Percentiles rank a stretch among this genome's conserved stretches.
phyloP scores from a whole-genome alignment of 495 filamentous ascomycete species.

The Delitschia confertaspora region DNA sequence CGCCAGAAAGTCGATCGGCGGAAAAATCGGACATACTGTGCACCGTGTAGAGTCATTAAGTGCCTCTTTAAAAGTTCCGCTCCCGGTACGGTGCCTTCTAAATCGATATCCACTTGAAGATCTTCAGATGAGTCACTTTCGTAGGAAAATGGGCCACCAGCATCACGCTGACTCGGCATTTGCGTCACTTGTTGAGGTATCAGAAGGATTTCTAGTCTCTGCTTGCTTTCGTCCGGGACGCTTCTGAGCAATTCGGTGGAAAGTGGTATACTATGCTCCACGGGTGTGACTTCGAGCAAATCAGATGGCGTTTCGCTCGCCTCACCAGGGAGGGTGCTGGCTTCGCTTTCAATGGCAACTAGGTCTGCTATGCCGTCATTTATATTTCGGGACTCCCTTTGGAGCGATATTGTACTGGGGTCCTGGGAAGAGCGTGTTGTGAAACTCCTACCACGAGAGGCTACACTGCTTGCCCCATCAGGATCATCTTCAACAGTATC shows the following conservation, averaged over 20 bases:
- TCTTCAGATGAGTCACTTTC: background rate
- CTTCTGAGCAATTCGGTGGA: constrained; percentile 10
- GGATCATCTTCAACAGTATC: constrained; percentile 12
- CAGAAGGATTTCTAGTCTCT: constrained; percentile 14
- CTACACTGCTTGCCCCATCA: constrained; percentile 16
- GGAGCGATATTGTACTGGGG: constrained; percentile 4
- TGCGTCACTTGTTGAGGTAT: too few relatives aligned
- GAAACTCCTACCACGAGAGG: constrained; percentile 14
- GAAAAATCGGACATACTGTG: constrained; percentile 8
- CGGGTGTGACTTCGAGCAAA: background rate
- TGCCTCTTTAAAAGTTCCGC: constrained; percentile 3
- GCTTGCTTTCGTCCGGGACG: constrained; percentile 11
- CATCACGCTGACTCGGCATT: background rate
- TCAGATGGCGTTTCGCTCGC: too few relatives aligned
- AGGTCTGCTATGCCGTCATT: too few relatives aligned
- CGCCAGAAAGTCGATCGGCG: constrained; percentile 7
- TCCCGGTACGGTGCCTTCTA: too few relatives aligned
- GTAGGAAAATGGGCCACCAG: background rate
- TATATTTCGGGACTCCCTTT: too few relatives aligned
- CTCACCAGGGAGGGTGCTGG: too few relatives aligned
- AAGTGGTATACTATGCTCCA: background rate
- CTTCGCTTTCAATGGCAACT: too few relatives aligned
- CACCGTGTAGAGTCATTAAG: constrained; percentile 4
- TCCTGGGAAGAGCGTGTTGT: constrained; percentile 9
- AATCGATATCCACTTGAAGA: too few relatives aligned